phyloP scores from a whole-genome alignment of 2,329 filamentous ascomycete species.

The Talaromyces sp. region DNA sequence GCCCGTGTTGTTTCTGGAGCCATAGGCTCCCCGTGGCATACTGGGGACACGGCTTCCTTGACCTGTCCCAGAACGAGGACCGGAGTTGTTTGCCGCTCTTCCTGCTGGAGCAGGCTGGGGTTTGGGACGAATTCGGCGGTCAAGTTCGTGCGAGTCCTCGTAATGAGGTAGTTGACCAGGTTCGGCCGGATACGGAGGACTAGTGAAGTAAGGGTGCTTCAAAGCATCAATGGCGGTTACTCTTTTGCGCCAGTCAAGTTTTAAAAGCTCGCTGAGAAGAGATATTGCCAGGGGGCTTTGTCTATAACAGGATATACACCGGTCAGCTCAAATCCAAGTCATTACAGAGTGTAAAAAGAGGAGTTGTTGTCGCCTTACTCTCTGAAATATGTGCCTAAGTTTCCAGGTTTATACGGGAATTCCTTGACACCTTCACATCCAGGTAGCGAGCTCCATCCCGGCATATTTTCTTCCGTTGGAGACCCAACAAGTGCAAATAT shows the following conservation, averaged over 20 bases:
- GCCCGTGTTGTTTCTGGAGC: constrained; percentile 19
- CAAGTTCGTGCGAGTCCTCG: constrained; percentile 94
- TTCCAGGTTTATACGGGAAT: constrained; percentile 59
- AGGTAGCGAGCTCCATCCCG: constrained; percentile 77
- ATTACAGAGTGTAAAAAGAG: neutral
- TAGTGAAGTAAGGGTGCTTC: constrained; percentile 86
- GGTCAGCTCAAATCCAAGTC: neutral
- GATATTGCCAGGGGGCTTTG: constrained; percentile 69
- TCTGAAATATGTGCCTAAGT: constrained; percentile 68
- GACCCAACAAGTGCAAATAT: constrained; percentile 92
- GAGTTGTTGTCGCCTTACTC: constrained; percentile 48
- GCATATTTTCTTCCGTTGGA: constrained; percentile 87
- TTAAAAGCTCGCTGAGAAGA: constrained; percentile 75
- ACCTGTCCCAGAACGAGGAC: constrained; percentile 25
- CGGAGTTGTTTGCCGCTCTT: constrained; percentile 47
- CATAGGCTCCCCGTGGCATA: constrained; percentile 26
- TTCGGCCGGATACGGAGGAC: constrained; percentile 68
- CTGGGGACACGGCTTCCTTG: constrained; percentile 33
- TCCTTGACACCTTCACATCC: constrained; percentile 69
- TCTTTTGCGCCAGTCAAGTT: constrained; percentile 80
- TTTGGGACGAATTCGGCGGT: constrained; percentile 81
- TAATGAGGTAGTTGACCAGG: constrained; percentile 87
- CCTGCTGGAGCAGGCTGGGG: constrained; percentile 75
- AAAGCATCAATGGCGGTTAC: constrained; percentile 93
- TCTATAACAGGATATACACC: constrained; percentile 30